Conservation (phyloP, 225 moss, liverwort and hornwort genomes). For the Antitrichia curtipendula region DNA sequence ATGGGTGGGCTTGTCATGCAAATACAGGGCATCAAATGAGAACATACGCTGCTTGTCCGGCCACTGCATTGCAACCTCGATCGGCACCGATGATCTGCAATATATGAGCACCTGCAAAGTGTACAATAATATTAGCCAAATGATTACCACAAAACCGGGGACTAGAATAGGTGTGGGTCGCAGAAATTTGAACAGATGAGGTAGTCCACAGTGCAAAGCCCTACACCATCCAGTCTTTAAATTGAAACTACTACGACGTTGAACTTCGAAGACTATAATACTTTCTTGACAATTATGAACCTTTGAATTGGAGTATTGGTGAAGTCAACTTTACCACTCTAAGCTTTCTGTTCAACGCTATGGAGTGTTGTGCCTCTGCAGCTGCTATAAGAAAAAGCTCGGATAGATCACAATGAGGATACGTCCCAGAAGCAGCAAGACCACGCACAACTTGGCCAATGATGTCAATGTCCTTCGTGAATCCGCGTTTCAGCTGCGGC, state of each 20-base stretch:
- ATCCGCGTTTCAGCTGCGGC: constrained; percentile 57
- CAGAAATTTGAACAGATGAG: neutral
- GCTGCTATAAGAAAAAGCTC: constrained; percentile 60
- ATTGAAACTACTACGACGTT: neutral
- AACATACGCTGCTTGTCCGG: constrained; percentile 63
- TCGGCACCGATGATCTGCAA: constrained; percentile 83
- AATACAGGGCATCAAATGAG: constrained; percentile 78
- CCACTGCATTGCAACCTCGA: constrained; percentile 56
- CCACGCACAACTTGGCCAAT: constrained; percentile 59
- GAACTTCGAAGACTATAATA: neutral
- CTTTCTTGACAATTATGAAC: neutral
- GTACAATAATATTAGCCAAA: neutral
- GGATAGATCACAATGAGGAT: constrained; percentile 53
- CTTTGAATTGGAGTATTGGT: neutral
- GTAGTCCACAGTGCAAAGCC: neutral
- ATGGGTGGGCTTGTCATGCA: constrained; percentile 75
- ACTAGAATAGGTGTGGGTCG: neutral
- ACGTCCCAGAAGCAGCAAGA: constrained; percentile 45
- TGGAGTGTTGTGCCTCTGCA: constrained; percentile 45
- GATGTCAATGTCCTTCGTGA: constrained; percentile 66
- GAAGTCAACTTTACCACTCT: constrained; percentile 23
- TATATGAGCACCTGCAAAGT: constrained; percentile 61
- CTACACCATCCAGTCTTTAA: neutral
- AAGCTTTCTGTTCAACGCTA: constrained; percentile 27
- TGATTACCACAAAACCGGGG: neutral